These are phyloP conservation scores for Asparagopsis taxiformis DNA, from an alignment of 31 red algal species.

Conservation along the genomic window DNA sequence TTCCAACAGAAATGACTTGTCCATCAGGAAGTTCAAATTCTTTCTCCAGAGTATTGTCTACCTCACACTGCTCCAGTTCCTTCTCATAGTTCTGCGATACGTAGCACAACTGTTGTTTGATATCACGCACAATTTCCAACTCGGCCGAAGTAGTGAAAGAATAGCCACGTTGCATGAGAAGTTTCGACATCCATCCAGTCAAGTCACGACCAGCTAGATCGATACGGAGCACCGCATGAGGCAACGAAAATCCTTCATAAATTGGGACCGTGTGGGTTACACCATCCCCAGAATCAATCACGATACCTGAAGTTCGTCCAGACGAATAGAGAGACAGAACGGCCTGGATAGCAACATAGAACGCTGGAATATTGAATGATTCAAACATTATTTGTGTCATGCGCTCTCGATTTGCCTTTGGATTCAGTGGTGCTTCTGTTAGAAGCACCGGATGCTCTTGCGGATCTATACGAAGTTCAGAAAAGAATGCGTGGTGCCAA, in stretches of 20 bases:
- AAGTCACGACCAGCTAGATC: conserved; percentile 99
- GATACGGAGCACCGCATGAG: conserved; percentile 97
- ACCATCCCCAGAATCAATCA: conserved; percentile 99
- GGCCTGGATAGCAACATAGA: conserved; percentile 99
- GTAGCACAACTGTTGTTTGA: conserved; percentile 94
- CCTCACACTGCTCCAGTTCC: conserved; percentile 71
- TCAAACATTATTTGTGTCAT: conserved; percentile 99
- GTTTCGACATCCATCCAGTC: conserved; percentile 96
- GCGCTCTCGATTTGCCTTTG: conserved; percentile 96
- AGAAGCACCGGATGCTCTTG: conserved; percentile 96
- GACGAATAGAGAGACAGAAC: conserved; percentile 99
- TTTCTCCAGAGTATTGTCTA: conserved; percentile 92
- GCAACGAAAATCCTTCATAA: conserved; percentile 97
- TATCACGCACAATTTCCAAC: conserved; percentile 92
- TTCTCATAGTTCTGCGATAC: conserved; percentile 88
- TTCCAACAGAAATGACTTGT: conserved; percentile 94
- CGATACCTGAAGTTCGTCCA: conserved; percentile 98
- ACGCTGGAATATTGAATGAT: conserved; percentile 95
- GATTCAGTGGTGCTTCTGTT: conserved; percentile 99
- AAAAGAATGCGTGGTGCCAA: conserved; percentile 99
- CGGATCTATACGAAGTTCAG: conserved; percentile 97
- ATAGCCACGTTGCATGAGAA: conserved; percentile 98
- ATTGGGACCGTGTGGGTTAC: conserved; percentile 99
- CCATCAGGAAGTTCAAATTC: conserved; percentile 99
- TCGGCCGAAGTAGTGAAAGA: conserved; percentile 99